Conservation (phyloP, 768 basidiomycete species). For the Xerocomellus dryophilus region DNA sequence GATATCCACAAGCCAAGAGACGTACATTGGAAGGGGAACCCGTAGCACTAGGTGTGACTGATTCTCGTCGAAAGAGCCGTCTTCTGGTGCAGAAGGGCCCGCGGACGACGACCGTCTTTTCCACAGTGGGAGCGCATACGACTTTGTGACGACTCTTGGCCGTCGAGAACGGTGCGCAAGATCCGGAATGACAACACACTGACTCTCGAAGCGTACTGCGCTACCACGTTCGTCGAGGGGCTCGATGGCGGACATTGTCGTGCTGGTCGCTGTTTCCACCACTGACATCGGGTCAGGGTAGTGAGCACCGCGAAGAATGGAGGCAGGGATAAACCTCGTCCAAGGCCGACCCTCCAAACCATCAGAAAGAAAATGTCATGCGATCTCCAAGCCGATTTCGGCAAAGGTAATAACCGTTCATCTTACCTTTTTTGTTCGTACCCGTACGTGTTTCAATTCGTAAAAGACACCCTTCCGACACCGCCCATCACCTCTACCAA, state of each 20-base stretch:
- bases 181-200: constrained; percentile 76
- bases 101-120: constrained; percentile 35
- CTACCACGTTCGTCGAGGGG: constrained; percentile 24
- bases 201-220: constrained; percentile 65
- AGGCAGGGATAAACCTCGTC: not conserved
- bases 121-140: constrained; percentile 69
- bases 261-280: not conserved
- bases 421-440: constrained; percentile 11
- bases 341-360: not conserved
- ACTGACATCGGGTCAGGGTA: constrained; percentile 13
- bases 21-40: constrained; percentile 60
- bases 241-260: not conserved
- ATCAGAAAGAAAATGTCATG: constrained; percentile 17
- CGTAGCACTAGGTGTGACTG: constrained; percentile 50
- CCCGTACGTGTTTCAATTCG: not conserved
- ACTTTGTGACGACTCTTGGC: constrained; percentile 57
- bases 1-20: constrained; percentile 5
- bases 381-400: constrained; percentile 11
- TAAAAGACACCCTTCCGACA: no score
- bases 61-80: constrained; percentile 32
- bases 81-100: constrained; percentile 20
- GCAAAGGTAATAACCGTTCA: constrained; percentile 6
- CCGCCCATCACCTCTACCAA: not conserved
- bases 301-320: not conserved
- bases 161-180: constrained; percentile 38